A percentile compares a stretch with the other conserved stretches of the same genome.
Conservation (phyloP, 257 asterid species). For the Henckelia pumila region DNA sequence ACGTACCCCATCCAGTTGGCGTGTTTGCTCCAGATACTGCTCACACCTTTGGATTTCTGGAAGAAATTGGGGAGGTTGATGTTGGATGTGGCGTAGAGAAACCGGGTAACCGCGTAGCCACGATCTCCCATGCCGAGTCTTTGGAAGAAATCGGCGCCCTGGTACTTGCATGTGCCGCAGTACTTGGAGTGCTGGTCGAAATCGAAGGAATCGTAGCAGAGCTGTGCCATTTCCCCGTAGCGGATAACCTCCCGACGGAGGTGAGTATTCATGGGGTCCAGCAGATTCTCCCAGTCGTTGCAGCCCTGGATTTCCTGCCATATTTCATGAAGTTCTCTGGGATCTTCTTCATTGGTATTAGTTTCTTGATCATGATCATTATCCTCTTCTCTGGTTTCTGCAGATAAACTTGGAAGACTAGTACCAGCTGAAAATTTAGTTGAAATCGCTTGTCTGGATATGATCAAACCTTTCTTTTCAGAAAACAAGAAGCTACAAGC, state of each 20-base stretch:
- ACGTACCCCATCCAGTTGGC: slow-evolving; percentile 90
- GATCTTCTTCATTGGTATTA: slow-evolving; percentile 25
- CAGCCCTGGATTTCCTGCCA: slow-evolving; percentile 66
- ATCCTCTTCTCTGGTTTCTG: slow-evolving; percentile 25
- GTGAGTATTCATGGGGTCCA: slow-evolving; percentile 68
- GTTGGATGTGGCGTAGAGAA: slow-evolving; percentile 67
- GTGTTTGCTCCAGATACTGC: slow-evolving; percentile 70
- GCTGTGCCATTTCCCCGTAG: slow-evolving; percentile 73
- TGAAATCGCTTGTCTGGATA: neutral
- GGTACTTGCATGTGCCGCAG: slow-evolving; percentile 80
- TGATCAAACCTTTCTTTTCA: neutral
- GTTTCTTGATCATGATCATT: no score
- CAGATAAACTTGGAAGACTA: slow-evolving; percentile 34
- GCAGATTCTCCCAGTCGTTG: slow-evolving; percentile 48
- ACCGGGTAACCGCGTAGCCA: slow-evolving; percentile 58
- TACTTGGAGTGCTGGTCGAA: slow-evolving; percentile 75
- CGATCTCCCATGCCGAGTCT: slow-evolving; percentile 49
- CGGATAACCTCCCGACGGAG: slow-evolving; percentile 60
- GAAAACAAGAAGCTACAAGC: slow-evolving; percentile 26
- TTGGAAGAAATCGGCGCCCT: slow-evolving; percentile 44
- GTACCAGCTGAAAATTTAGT: slow-evolving; percentile 25
- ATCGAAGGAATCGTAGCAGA: slow-evolving; percentile 81
- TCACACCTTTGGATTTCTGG: slow-evolving; percentile 37
- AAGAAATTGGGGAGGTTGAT: slow-evolving; percentile 72
- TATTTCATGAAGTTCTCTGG: slow-evolving; percentile 39